A percentile compares a stretch with the other conserved stretches of the same genome.
phyloP scores from a whole-genome alignment of 2,329 filamentous ascomycete genomes.

The Akanthomyces uredinophilus region DNA sequence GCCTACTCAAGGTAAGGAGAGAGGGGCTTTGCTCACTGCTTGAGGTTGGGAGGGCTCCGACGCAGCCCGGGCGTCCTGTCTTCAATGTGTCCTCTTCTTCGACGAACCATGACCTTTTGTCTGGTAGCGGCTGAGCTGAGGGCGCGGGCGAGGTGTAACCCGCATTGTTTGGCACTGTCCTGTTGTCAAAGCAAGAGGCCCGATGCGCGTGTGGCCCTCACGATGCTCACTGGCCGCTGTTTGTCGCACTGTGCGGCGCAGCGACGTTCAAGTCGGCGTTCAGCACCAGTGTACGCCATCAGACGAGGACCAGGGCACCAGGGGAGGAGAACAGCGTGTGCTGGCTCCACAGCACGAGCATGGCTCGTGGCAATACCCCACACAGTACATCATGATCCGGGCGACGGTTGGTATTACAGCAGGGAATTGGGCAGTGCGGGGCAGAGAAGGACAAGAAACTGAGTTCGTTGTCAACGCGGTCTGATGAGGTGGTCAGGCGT shows the following conservation, averaged over 20 bases:
- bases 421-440: background rate
- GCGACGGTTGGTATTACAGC: background rate
- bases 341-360: background rate
- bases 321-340: too few species aligned
- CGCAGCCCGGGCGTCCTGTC: background rate
- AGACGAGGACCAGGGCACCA: too few species aligned
- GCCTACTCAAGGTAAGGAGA: background rate
- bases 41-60: background rate
- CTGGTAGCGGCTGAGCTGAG: background rate
- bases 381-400: background rate
- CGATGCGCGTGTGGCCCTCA: background rate
- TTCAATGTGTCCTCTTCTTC: background rate
- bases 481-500: background rate
- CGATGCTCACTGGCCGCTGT: background rate
- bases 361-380: background rate
- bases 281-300: background rate
- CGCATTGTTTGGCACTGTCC: background rate
- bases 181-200: slow-evolving; percentile 1
- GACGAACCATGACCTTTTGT: background rate
- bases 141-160: background rate
- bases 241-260: background rate
- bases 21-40: background rate
- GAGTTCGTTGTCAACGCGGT: background rate
- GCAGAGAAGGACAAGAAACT: background rate
- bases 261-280: background rate